These are phyloP conservation scores for Pittosporum tobira DNA, from an alignment of 129 eudicot genomes.

Conservation along the genomic window DNA sequence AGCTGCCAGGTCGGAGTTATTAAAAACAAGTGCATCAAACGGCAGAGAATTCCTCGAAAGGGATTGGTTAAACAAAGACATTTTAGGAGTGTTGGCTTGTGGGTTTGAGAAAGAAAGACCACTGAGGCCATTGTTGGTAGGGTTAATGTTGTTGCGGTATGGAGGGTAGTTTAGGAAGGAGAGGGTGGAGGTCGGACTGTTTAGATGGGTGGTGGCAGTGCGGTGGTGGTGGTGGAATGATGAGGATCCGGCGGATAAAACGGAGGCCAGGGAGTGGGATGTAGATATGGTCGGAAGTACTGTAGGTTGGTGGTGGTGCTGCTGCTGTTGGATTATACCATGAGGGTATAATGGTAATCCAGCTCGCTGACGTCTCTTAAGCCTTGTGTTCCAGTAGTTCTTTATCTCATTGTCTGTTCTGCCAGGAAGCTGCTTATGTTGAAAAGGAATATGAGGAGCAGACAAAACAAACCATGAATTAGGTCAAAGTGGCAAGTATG, in stretches of 20 bases:
- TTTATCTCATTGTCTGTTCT: constrained; percentile 94
- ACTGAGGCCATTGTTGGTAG: neutral
- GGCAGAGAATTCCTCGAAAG: constrained; percentile 18
- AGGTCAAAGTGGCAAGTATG: too few species aligned
- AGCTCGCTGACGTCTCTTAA: constrained; percentile 65
- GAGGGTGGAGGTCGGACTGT: constrained; percentile 11
- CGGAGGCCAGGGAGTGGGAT: constrained; percentile 22
- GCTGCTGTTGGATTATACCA: constrained; percentile 23
- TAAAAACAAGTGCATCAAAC: constrained; percentile 16
- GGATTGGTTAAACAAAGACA: neutral
- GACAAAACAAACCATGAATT: too few species aligned
- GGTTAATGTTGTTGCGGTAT: constrained; percentile 1
- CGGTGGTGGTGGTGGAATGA: constrained; percentile 13
- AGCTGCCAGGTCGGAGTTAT: constrained; percentile 1
- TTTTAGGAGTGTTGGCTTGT: neutral
- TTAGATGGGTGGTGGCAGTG: constrained; percentile 12
- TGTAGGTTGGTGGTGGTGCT: constrained; percentile 14
- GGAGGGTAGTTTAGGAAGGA: constrained; percentile 1
- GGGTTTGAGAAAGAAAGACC: constrained; percentile 3
- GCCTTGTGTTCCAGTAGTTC: constrained; percentile 89
- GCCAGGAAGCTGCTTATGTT: constrained; percentile 60
- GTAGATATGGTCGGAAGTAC: constrained; percentile 4
- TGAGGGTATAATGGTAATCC: constrained; percentile 82
- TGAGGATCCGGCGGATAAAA: constrained; percentile 28
- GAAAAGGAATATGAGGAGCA: too few species aligned